Conservation (phyloP, 192 early-diverging fungal species). For the Backusella westeae region DNA sequence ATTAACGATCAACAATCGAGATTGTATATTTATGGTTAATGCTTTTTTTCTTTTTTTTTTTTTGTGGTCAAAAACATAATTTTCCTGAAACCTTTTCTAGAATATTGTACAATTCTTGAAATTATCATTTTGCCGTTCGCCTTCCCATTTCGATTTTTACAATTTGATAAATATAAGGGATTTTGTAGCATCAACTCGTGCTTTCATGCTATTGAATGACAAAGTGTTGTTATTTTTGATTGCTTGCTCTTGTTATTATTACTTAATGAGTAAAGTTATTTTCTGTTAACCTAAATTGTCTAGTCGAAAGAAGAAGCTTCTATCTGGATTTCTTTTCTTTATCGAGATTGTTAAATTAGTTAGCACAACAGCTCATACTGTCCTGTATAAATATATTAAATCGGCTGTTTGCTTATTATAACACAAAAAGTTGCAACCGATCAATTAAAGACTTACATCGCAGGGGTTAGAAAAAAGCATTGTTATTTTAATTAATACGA, state of each 20-base stretch:
- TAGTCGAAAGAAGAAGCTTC: neutral
- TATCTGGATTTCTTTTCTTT: neutral
- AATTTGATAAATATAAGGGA: neutral
- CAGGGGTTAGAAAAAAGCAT: neutral
- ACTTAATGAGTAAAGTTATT: neutral
- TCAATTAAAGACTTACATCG: neutral
- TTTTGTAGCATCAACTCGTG: neutral
- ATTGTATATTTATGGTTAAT: neutral
- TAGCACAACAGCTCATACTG: neutral
- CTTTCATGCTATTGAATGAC: too few relatives aligned
- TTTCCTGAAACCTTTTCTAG: neutral
- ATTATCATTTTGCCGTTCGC: neutral
- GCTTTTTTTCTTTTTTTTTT: neutral
- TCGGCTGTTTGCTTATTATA: neutral
- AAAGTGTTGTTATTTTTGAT: neutral
- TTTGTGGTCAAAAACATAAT: neutral
- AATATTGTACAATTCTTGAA: neutral
- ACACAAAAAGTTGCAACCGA: neutral
- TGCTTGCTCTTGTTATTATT: neutral
- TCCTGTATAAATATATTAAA: neutral
- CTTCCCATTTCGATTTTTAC: neutral
- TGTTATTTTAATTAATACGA: neutral
- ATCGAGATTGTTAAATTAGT: neutral
- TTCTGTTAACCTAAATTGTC: neutral
- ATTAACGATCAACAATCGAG: constrained; percentile 2